Base-by-base conservation (phyloP, 768 basidiomycete species). In the Porphyrellus cyaneotinctus region DNA sequence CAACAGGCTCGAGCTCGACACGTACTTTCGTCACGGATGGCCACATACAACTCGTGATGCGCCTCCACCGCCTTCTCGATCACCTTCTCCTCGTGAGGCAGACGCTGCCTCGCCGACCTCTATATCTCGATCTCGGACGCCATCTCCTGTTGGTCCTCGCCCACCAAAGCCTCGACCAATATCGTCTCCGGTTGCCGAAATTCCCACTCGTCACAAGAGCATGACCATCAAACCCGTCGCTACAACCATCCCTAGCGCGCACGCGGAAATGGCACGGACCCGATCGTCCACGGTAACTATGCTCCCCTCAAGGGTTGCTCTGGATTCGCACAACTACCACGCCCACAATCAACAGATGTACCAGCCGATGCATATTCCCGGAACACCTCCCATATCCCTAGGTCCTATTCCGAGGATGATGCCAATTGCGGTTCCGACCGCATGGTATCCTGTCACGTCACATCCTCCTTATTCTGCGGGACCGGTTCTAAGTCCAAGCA, bases 111-210 rank as follows among this genome's bases (percentile, higher is more conserved):
- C 63, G 22, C 46, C 58, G 39, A 49, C 48, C 41, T 58, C 64
- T 1, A 30, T 63, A 30, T 72, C 73, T 54, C 72, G 74, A 39
- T 71, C 75, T 43, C 72, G 76, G 38, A 73, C 78, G 3, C 68
- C 75, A 6, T 79, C 78, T 20, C 80, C 80, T n/a, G 69, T 71
- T 20, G 81, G 80, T 15, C 80, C 81, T 8, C 75, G 82, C 5
- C 67, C 75, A 14, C 67, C 49, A 47, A 70, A 53, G 56, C 52
- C 56, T 33, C 65, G 67, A 18, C 70, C 65, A 1, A 53, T 66
- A 43, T 66, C 67, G 8, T 67, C 70, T 20, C 70, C 64, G 1
- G 59, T 57, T 1, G 52, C 59, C 20, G 64, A 65, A 41, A 64
- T 57, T 14, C 68, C 65, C 1, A 61, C 62, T 12, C 64, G 64